Base-by-base conservation (phyloP, 805 yeast genomes). In the Ogataea populi-albae region DNA sequence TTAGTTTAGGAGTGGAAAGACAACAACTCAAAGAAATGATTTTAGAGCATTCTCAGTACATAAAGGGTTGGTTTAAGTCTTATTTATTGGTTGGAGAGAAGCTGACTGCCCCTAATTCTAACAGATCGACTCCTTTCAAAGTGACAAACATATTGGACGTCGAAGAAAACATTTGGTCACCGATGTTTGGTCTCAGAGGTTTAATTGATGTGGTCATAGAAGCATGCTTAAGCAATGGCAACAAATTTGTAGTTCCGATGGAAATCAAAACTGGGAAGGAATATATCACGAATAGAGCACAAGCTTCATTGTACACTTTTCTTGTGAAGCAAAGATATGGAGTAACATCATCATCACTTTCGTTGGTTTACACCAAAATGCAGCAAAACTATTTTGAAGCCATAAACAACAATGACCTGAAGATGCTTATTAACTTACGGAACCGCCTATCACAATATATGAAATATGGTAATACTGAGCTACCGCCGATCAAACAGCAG, bases 161-260 rank as follows among this genome's bases (percentile, higher is more conserved):
- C 7, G 99, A 93, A 59, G 97, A 93, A 51, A 84, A 80, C 49
- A 81, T 93, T 10, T 80, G 95, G 87, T 86, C 97, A 0, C 95
- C 97, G 0, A 72, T 76, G 54, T 88, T 74, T 63, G 99, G 99
- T 0, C 61, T 93, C 6, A 77, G 86, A 47, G 99, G 99, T 0
- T 76, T 81, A 48, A 77, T 89, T 12, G 99, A 93, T 63, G 96
- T 82, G 3, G 87, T 96, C 0, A 70, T 87, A 2, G 83, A 82
- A 46, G 82, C 84, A 0, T 23, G 46, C 6, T 57, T 64, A 17
- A 54, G 71, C 6, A 63, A 64, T 28, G 66, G 66, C 4, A 73
- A 73, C n/a, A 73, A 66, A 22, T 69, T 54, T 36, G 69, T 87
- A 9, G 71, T 79, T 1, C 98, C 97, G 0, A 66, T 93, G 63